Percentiles rank a stretch among this genome's conserved stretches.
Conservation (phyloP, 1,284 basidiomycete genomes). For the Pseudozyma hubeiensis region DNA sequence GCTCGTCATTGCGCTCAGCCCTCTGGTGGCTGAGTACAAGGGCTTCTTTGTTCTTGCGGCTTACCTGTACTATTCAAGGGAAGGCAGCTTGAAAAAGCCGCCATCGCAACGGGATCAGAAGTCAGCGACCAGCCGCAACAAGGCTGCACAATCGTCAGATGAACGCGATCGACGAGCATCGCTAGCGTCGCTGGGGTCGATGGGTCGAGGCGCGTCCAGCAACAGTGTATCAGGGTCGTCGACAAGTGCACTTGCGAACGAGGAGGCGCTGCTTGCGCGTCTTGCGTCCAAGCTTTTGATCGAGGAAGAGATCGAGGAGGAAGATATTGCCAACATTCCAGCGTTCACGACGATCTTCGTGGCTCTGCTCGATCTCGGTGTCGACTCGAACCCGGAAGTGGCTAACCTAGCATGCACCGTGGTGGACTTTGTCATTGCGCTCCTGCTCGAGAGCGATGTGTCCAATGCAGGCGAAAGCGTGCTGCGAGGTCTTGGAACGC, state of each 20-base stretch:
- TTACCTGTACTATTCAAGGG: conserved; percentile 89
- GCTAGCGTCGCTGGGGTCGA: conserved; percentile 10
- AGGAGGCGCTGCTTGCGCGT: conserved; percentile 76
- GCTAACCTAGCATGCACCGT: conserved; percentile 89
- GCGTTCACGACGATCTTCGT: conserved; percentile 94
- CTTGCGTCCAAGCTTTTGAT: conserved; percentile 78
- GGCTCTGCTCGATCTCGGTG: conserved; percentile 87
- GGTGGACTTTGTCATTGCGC: conserved; percentile 89
- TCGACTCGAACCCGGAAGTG: conserved; percentile 92
- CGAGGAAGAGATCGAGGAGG: conserved; percentile 78
- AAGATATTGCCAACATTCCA: conserved; percentile 80
- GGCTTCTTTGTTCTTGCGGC: conserved; percentile 96
- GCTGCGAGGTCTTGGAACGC: conserved; percentile 34
- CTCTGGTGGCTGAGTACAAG: conserved; percentile 93
- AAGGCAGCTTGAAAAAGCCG: conserved; percentile 21
- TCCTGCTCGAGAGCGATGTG: conserved; percentile 88
- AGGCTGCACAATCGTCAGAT: conserved; percentile 18
- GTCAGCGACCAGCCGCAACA: conserved; percentile 13
- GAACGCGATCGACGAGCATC: conserved; percentile 16
- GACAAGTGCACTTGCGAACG: conserved; percentile 24
- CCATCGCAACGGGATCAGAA: conserved; percentile 20
- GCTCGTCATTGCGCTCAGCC: conserved; percentile 88
- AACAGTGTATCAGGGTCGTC: conserved; percentile 19
- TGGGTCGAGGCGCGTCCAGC: conserved; percentile 15
- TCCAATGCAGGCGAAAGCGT: conserved; percentile 67